A percentile compares a stretch with the other conserved stretches of the same genome.
phyloP scores from a whole-genome alignment of 2,329 filamentous ascomycete species.

The Trichophyton verrucosum region DNA sequence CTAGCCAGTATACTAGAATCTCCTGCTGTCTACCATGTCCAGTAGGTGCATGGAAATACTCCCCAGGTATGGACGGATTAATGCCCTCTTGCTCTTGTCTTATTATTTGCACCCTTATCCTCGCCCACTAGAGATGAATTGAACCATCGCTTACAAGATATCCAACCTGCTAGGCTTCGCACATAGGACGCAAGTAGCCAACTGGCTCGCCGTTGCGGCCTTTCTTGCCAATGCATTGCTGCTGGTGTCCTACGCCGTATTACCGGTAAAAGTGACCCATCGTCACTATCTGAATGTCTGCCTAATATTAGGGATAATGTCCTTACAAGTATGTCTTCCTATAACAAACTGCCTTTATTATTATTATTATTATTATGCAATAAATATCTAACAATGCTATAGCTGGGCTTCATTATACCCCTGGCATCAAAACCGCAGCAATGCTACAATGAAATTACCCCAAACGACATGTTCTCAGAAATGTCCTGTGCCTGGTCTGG shows the following conservation, averaged over 20 bases:
- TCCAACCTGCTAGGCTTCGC: conserved; percentile 34
- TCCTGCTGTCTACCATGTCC: conserved; percentile 87
- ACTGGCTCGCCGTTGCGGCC: conserved; percentile 69
- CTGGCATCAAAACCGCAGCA: conserved; percentile 64
- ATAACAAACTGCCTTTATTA: no score
- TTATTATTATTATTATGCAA: background rate
- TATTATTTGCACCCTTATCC: background rate
- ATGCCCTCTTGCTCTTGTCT: conserved; percentile 1
- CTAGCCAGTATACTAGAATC: conserved; percentile 30
- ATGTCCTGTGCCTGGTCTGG: conserved; percentile 79
- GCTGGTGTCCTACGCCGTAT: conserved; percentile 61
- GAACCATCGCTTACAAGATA: background rate
- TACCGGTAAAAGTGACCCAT: conserved; percentile 80
- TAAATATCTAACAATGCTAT: conserved; percentile 16
- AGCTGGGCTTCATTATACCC: conserved; percentile 86
- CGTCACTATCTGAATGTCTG: conserved; percentile 90
- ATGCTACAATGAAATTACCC: conserved; percentile 83
- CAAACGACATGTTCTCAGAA: conserved; percentile 77
- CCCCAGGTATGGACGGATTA: conserved; percentile 33
- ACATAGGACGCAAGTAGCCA: conserved; percentile 52
- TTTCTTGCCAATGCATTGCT: conserved; percentile 62
- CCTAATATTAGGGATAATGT: conserved; percentile 58
- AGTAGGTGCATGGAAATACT: conserved; percentile 62
- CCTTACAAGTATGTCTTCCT: conserved; percentile 59
- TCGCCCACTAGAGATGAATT: background rate